A percentile compares a stretch with the other conserved stretches of the same genome.
These are phyloP conservation scores for Fraxinus ornus DNA, from an alignment of 305 asterid species.

Conservation along the genomic window DNA sequence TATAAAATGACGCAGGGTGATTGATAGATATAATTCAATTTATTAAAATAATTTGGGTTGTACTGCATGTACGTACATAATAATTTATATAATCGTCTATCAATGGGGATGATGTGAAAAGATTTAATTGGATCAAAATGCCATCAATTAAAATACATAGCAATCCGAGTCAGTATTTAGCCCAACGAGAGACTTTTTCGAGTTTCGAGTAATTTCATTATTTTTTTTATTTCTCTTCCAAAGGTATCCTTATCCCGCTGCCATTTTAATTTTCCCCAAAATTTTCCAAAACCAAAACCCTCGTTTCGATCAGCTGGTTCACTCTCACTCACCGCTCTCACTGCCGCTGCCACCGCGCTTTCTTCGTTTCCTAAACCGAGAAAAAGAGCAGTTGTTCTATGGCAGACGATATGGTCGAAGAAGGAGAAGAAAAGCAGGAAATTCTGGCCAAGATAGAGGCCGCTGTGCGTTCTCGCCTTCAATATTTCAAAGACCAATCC, in stretches of 20 bases:
- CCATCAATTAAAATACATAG: too few species aligned
- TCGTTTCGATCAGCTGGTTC: not conserved
- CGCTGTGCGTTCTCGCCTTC: slow-evolving; percentile 53
- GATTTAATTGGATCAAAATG: too few species aligned
- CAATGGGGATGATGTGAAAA: too few species aligned
- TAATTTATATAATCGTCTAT: too few species aligned
- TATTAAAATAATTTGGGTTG: too few species aligned
- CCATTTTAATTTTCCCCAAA: not conserved
- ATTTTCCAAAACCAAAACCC: not conserved
- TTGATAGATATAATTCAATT: too few species aligned
- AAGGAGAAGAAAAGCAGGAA: slow-evolving; percentile 33
- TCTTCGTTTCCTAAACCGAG: not conserved
- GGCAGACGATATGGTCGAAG: slow-evolving; percentile 36
- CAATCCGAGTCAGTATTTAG: too few species aligned
- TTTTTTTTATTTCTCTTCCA: not conserved
- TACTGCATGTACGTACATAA: too few species aligned
- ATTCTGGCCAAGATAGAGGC: slow-evolving; percentile 43
- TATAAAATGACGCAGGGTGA: too few species aligned
- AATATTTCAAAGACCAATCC: slow-evolving; percentile 62
- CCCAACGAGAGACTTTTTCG: not conserved
- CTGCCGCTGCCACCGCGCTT: not conserved
- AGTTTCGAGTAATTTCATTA: not conserved
- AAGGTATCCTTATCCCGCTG: not conserved
- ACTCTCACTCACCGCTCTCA: not conserved
- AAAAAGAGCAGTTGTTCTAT: slow-evolving; percentile 1